Base-by-base conservation (phyloP, 2,329 filamentous ascomycete genomes). In the Botrytis cinerea region DNA sequence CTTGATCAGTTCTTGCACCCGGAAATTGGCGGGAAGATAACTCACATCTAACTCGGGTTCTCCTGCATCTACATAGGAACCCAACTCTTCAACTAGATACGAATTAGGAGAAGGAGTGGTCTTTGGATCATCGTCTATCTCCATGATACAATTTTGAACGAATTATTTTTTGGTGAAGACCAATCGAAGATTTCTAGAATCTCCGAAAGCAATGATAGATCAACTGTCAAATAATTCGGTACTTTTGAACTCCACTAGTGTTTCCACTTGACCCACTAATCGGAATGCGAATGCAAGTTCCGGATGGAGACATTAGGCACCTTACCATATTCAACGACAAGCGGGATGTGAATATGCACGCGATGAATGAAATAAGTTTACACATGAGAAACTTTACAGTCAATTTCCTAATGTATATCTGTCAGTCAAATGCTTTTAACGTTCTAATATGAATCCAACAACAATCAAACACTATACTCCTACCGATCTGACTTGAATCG, bases 21-120 rank as follows among this genome's bases (percentile, higher is more conserved):
- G 22, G n/a, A 8, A 3, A n/a, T 38, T 22, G 22, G 25, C 6
- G n/a, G 32, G 14, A 38, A 48, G 20, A 46, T 7, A n/a, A 70
- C 68, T 62, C 14, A 70, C 68, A 38, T 70, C 54, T 28, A 62
- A 16, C n/a, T 61, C 54, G 25, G 40, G 68, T 38, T 59, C n/a
- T 28, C 22, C 28, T 22, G 54, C 54, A 35, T 70, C 68, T 16
- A 61, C 68, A n/a, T 70, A 70, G 12, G 54, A 70, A n/a, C 68
- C 68, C 6, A 70, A 2, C 20, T 70, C 68, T 28, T 70, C 54
- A 14, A 62, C 38, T 9, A 61, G 20, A 38, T 70, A 70, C 10
- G 25, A 62, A 46, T 20, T 62, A 20, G 68, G 38, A 12, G 40
- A 4, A 46, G 54, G 14, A 48, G 40, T 10, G 4, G 46, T 22